These are phyloP conservation scores for Raffaelea arxii DNA, from an alignment of 2,329 filamentous ascomycete species.

Conservation along the genomic window DNA sequence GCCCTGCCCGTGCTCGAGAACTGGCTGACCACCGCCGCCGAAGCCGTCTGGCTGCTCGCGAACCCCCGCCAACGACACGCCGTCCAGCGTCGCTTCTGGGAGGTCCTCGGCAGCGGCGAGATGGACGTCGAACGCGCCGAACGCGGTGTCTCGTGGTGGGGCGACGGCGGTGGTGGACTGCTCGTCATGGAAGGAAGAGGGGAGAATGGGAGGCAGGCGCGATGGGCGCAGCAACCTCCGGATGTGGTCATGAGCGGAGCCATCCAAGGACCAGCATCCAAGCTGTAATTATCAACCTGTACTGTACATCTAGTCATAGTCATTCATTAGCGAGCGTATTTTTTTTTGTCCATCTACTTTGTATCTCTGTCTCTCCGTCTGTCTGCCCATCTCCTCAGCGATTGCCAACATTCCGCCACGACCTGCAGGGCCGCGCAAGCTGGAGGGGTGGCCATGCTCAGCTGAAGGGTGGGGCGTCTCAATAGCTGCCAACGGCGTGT, in stretches of 20 bases:
- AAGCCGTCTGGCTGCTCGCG: constrained; percentile 53
- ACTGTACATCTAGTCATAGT: no score
- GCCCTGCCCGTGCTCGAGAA: constrained; percentile 62
- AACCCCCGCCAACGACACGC: constrained; percentile 52
- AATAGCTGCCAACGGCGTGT: no score
- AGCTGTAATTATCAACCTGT: no score
- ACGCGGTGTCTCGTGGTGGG: constrained; percentile 82
- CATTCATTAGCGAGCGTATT: no score
- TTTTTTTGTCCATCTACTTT: no score
- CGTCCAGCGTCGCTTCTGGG: constrained; percentile 67
- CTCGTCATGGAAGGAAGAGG: constrained; percentile 29
- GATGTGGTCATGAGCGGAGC: constrained; percentile 46
- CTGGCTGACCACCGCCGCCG: constrained; percentile 66
- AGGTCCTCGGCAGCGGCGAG: constrained; percentile 69
- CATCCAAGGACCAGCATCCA: constrained; percentile 17
- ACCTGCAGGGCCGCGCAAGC: no score
- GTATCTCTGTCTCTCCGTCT: no score
- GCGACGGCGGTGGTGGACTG: constrained; percentile 44
- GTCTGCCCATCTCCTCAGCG: no score
- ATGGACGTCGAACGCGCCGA: constrained; percentile 80
- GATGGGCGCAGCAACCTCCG: constrained; percentile 13
- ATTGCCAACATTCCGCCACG: no score
- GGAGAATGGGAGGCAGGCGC: constrained; percentile 4
- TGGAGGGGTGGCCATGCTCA: no score
- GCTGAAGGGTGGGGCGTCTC: no score